A percentile compares a stretch with the other conserved stretches of the same genome.
phyloP scores from a whole-genome alignment of 257 asterid species.

The Forsythia viridissima region DNA sequence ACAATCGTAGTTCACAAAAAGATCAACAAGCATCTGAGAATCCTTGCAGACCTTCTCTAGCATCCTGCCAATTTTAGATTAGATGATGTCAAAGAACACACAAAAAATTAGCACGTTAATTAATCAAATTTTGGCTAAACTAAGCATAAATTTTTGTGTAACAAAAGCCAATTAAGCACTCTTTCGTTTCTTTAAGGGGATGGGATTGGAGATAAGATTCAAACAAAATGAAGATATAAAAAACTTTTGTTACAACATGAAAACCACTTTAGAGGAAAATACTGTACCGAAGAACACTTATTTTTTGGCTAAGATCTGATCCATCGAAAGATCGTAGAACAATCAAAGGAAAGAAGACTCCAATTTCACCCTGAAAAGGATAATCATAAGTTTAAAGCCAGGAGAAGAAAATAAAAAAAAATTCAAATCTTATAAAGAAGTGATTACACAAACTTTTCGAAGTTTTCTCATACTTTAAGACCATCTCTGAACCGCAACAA shows the following conservation, averaged over 20 bases:
- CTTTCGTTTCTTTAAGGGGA: background rate
- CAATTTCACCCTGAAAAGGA: slow-evolving; percentile 84
- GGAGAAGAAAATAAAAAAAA: slow-evolving; percentile 18
- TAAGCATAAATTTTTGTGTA: background rate
- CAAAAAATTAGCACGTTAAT: slow-evolving; percentile 5
- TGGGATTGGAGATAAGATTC: slow-evolving; percentile 20
- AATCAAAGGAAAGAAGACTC: slow-evolving; percentile 94
- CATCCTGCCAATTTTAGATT: slow-evolving; percentile 64
- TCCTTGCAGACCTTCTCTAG: slow-evolving; percentile 95
- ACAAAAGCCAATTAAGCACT: slow-evolving; percentile 2
- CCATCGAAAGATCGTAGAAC: slow-evolving; percentile 85
- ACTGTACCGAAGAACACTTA: slow-evolving; percentile 80
- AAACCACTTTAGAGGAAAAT: slow-evolving; percentile 22
- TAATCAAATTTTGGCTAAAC: slow-evolving; percentile 6
- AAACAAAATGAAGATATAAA: slow-evolving; percentile 21
- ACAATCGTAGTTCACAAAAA: slow-evolving; percentile 96
- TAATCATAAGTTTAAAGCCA: slow-evolving; percentile 25
- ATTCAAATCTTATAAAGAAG: slow-evolving; percentile 20
- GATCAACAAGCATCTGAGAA: slow-evolving; percentile 96
- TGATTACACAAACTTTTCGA: slow-evolving; percentile 3
- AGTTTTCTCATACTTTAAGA: slow-evolving; percentile 66
- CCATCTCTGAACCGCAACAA: slow-evolving; percentile 89
- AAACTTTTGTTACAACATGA: slow-evolving; percentile 18
- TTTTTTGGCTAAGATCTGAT: slow-evolving; percentile 77
- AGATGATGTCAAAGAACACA: slow-evolving; percentile 4